These are phyloP conservation scores for Sequoia sempervirens DNA, from an alignment of 75 land plant species.

Conservation along the genomic window DNA sequence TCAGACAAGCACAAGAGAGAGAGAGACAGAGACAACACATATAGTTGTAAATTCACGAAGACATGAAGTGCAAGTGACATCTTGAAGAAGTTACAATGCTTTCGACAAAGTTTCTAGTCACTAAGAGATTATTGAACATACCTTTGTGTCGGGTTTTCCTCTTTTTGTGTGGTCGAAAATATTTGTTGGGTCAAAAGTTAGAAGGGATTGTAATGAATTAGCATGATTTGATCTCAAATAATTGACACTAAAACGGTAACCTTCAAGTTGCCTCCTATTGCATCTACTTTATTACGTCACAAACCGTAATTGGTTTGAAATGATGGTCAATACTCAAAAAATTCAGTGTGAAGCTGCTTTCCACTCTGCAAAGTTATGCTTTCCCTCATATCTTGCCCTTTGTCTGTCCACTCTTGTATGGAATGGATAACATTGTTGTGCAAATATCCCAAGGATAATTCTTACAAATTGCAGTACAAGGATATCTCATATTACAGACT, in stretches of 20 bases:
- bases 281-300: background rate
- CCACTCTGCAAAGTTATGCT: background rate
- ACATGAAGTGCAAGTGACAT: background rate
- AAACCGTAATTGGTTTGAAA: background rate
- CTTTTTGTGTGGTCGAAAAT: background rate
- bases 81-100: background rate
- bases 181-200: background rate
- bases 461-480: background rate
- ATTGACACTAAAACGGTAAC: background rate
- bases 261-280: background rate
- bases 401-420: background rate
- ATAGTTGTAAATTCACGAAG: background rate
- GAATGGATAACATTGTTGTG: background rate
- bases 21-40: background rate
- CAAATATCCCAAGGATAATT: background rate
- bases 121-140: background rate
- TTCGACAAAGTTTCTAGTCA: background rate
- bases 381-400: background rate
- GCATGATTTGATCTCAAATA: background rate
- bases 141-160: background rate
- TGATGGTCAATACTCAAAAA: background rate
- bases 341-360: background rate
- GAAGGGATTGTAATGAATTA: background rate
- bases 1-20: background rate
- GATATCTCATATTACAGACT: background rate